These are phyloP conservation scores for Schizophyllum amplum DNA, from an alignment of 1,284 basidiomycete genomes.

Conservation along the genomic window DNA sequence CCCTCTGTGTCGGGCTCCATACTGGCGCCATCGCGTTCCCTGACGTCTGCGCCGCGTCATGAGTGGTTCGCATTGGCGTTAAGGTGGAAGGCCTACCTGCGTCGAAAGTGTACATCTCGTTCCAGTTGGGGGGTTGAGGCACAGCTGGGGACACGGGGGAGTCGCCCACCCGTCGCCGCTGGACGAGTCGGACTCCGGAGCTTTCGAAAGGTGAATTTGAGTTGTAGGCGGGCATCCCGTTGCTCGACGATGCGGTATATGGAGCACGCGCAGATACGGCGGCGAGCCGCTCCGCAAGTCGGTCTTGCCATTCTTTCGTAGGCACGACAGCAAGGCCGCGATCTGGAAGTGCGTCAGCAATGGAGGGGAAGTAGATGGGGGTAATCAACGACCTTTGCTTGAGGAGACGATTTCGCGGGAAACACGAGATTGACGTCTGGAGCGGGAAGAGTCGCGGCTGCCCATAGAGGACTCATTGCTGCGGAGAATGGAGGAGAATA, in stretches of 20 bases:
- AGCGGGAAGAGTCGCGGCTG: constrained; percentile 45
- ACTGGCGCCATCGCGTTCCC: constrained; percentile 33
- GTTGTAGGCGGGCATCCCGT: constrained; percentile 11
- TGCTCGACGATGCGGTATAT: constrained; percentile 7
- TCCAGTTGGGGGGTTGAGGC: constrained; percentile 34
- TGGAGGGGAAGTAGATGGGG: background rate
- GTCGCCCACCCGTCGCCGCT: constrained; percentile 35
- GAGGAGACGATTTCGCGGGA: constrained; percentile 71
- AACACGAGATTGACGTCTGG: constrained; percentile 65
- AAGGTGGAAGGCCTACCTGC: background rate
- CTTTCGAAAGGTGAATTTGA: constrained; percentile 8
- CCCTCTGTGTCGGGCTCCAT: constrained; percentile 40
- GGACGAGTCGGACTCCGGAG: constrained; percentile 25
- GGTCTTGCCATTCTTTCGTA: constrained; percentile 72
- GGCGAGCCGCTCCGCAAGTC: constrained; percentile 46
- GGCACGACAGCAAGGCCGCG: constrained; percentile 53
- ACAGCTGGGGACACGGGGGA: constrained; percentile 4
- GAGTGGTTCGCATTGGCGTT: too few relatives aligned
- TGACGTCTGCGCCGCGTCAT: constrained; percentile 9
- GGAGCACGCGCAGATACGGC: constrained; percentile 19
- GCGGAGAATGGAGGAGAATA: constrained; percentile 63
- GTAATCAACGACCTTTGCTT: constrained; percentile 36
- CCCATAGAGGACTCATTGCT: constrained; percentile 42
- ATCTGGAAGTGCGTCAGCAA: constrained; percentile 28
- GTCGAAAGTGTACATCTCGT: constrained; percentile 39